phyloP scores from a whole-genome alignment of 2,329 filamentous ascomycete genomes.

The Parastagonospora nodorum region DNA sequence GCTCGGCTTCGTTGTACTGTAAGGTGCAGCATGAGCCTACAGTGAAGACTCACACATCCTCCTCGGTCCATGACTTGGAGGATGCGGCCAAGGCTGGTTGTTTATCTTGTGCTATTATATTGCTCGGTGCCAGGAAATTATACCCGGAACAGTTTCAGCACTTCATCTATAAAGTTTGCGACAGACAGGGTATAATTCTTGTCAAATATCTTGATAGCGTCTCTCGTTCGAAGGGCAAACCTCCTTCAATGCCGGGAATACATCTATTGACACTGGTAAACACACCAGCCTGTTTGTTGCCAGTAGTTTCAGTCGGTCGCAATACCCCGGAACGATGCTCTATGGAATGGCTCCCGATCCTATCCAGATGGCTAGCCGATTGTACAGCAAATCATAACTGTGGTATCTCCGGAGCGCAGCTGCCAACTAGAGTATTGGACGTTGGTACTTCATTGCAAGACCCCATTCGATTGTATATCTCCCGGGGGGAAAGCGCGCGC shows the following conservation, averaged over 20 bases:
- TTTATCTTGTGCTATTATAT: too few relatives aligned
- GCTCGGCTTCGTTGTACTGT: too few relatives aligned
- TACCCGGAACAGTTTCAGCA: too few relatives aligned
- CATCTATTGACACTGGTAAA: not conserved
- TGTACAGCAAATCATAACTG: not conserved
- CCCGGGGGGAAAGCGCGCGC: not conserved
- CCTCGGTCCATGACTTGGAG: too few relatives aligned
- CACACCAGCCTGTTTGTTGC: not conserved
- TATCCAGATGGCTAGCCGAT: not conserved
- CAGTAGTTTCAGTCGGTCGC: not conserved
- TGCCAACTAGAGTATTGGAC: not conserved
- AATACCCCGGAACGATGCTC: not conserved
- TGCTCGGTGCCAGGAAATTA: too few relatives aligned
- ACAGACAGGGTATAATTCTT: too few relatives aligned
- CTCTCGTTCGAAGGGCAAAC: too few relatives aligned
- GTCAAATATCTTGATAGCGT: too few relatives aligned
- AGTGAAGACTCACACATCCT: too few relatives aligned
- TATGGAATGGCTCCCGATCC: not conserved
- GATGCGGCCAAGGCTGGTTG: too few relatives aligned
- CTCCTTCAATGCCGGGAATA: not conserved
- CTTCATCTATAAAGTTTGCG: too few relatives aligned
- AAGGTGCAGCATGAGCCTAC: too few relatives aligned
- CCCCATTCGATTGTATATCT: not conserved
- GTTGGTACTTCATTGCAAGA: not conserved
- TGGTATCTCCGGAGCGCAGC: not conserved